phyloP scores from a whole-genome alignment of 2,329 filamentous ascomycete genomes.

The Hansfordia pulvinata region DNA sequence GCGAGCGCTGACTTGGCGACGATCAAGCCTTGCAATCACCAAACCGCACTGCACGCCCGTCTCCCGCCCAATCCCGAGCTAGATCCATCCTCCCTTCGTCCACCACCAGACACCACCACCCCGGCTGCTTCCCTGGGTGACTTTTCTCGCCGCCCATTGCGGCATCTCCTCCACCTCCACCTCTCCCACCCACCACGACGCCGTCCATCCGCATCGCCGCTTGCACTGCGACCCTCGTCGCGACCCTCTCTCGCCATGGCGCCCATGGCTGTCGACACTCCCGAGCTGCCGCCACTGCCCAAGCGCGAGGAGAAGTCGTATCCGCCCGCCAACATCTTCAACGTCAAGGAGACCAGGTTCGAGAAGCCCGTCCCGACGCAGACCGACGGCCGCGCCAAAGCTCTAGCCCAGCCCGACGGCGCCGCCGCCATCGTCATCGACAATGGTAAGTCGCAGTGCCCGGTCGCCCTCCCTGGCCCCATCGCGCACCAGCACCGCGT shows the following conservation, averaged over 20 bases:
- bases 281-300: constrained; percentile 21
- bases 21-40: too few species aligned
- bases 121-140: too few species aligned
- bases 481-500: background rate
- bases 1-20: too few species aligned
- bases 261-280: constrained; percentile 36
- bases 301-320: constrained; percentile 29
- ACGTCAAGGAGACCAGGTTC: constrained; percentile 49
- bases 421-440: constrained; percentile 86
- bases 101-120: too few species aligned
- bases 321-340: constrained; percentile 41
- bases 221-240: too few species aligned
- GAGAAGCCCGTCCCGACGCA: constrained; percentile 39
- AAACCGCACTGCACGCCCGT: too few species aligned
- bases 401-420: constrained; percentile 37
- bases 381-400: constrained; percentile 58
- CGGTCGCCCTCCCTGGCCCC: background rate
- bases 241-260: constrained; percentile 36
- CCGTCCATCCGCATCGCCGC: too few species aligned
- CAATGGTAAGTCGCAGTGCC: constrained; percentile 54
- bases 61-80: too few species aligned
- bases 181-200: too few species aligned
- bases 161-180: too few species aligned
- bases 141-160: too few species aligned
- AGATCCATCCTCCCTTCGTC: too few species aligned